phyloP scores from a whole-genome alignment of 805 yeast species.

The Blastobotrys parvus region DNA sequence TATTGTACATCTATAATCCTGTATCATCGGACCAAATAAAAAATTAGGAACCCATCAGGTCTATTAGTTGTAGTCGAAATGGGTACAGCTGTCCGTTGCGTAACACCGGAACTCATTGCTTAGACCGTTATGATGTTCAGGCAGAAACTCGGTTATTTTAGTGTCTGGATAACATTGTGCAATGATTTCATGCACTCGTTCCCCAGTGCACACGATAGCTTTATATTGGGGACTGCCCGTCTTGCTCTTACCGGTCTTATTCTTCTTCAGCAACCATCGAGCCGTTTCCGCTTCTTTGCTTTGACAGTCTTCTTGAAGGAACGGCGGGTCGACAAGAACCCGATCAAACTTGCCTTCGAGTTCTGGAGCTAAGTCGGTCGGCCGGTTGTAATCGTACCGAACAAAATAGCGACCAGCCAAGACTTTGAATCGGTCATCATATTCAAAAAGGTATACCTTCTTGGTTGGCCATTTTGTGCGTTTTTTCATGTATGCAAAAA shows the following conservation, averaged over 20 bases:
- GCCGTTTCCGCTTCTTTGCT: conserved; percentile 58
- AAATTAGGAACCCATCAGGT: no score
- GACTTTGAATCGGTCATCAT: conserved; percentile 64
- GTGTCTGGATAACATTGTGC: conserved; percentile 55
- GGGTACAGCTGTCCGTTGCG: conserved; percentile 50
- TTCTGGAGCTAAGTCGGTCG: conserved; percentile 49
- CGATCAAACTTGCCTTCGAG: conserved; percentile 60
- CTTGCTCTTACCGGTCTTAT: conserved; percentile 35
- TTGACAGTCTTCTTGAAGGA: conserved; percentile 75
- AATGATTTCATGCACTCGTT: conserved; percentile 68
- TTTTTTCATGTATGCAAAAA: conserved; percentile 69
- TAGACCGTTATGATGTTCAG: conserved; percentile 77
- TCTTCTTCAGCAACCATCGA: conserved; percentile 40
- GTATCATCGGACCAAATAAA: no score
- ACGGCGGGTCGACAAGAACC: conserved; percentile 81
- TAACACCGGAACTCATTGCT: conserved; percentile 85
- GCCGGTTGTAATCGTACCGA: conserved; percentile 68
- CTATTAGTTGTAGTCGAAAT: no score
- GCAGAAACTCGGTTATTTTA: conserved; percentile 55
- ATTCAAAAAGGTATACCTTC: conserved; percentile 72
- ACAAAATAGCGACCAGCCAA: conserved; percentile 66
- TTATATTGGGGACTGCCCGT: conserved; percentile 2
- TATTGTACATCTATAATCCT: not conserved
- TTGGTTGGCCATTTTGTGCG: conserved; percentile 42
- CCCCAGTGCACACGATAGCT: conserved; percentile 79